Conservation (phyloP, 2,329 filamentous ascomycete genomes). For the Stachybotrys elegans region DNA sequence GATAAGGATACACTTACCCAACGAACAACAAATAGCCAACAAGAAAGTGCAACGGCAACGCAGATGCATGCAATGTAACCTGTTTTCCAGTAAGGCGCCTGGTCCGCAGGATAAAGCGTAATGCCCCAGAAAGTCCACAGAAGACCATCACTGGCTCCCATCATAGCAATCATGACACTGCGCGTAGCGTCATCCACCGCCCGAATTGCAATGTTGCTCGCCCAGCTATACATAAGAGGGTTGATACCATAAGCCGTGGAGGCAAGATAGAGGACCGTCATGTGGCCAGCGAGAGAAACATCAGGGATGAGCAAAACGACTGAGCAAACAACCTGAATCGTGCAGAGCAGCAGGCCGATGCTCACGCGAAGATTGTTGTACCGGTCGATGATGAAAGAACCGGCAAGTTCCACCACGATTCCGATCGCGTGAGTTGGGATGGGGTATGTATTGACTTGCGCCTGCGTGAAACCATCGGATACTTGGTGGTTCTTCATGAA, state of each 20-base stretch:
- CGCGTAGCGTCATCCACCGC: conserved; percentile 32
- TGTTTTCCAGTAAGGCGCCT: conserved; percentile 35
- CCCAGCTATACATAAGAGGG: conserved; percentile 20
- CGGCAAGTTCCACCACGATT: conserved; percentile 16
- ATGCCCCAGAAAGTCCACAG: conserved; percentile 42
- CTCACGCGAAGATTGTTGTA: conserved; percentile 8
- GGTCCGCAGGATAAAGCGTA: conserved; percentile 32
- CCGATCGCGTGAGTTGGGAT: conserved; percentile 19
- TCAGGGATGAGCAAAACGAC: conserved; percentile 15
- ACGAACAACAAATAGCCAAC: conserved; percentile 1
- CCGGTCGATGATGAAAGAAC: conserved; percentile 16
- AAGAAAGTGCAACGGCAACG: neutral
- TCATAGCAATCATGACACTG: conserved; percentile 32
- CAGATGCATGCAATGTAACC: conserved; percentile 14
- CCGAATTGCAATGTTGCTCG: conserved; percentile 15
- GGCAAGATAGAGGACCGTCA: conserved; percentile 17
- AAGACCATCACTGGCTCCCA: conserved; percentile 33
- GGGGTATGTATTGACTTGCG: conserved; percentile 20
- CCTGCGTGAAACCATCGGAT: conserved; percentile 13
- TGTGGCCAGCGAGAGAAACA: conserved; percentile 12
- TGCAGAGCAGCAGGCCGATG: conserved; percentile 10
- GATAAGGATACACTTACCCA: conserved; percentile 3
- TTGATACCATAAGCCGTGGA: conserved; percentile 20
- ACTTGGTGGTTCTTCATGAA: conserved; percentile 19
- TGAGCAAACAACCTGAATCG: conserved; percentile 13